Evolutionary conservation across 805 yeast genomes (phyloP).

Genomic region (Candida taoyuanica): DNA sequence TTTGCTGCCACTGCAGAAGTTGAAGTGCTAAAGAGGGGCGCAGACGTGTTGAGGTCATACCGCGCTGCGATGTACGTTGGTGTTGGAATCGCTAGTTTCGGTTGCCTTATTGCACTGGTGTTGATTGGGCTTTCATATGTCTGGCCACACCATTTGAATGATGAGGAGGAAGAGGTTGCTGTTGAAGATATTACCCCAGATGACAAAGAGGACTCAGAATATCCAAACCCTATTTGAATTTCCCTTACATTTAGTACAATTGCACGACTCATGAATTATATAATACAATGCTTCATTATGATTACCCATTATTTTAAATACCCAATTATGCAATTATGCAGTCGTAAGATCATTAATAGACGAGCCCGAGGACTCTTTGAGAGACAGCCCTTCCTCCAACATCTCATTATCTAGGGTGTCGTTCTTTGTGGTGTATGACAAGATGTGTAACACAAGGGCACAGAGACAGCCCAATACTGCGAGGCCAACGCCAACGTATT

Average conservation of each 20-base stretch:
- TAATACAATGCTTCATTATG: too few relatives aligned
- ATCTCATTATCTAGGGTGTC: background rate
- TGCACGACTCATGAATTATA: too few relatives aligned
- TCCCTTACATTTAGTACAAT: too few relatives aligned
- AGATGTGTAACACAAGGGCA: constrained; percentile 7
- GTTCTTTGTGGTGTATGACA: constrained; percentile 5
- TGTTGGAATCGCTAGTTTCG: constrained; percentile 53
- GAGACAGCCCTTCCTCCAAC: background rate
- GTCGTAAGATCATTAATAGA: background rate
- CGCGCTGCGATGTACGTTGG: constrained; percentile 58
- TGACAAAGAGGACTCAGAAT: background rate
- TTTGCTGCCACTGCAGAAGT: constrained; percentile 64
- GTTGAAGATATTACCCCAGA: background rate
- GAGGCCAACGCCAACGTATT: constrained; percentile 58
- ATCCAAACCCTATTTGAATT: too few relatives aligned
- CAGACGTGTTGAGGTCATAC: constrained; percentile 38
- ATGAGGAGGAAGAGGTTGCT: background rate
- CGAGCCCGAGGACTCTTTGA: background rate
- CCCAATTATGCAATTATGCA: background rate
- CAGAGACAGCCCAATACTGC: constrained; percentile 40
- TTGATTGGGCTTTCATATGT: constrained; percentile 11
- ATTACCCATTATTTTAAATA: background rate
- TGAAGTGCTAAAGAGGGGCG: constrained; percentile 29
- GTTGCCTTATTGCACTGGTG: constrained; percentile 22
- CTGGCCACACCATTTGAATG: constrained; percentile 2